Evolutionary conservation across 768 basidiomycete genomes (phyloP).

Genomic region (Lyophyllum semitale): DNA sequence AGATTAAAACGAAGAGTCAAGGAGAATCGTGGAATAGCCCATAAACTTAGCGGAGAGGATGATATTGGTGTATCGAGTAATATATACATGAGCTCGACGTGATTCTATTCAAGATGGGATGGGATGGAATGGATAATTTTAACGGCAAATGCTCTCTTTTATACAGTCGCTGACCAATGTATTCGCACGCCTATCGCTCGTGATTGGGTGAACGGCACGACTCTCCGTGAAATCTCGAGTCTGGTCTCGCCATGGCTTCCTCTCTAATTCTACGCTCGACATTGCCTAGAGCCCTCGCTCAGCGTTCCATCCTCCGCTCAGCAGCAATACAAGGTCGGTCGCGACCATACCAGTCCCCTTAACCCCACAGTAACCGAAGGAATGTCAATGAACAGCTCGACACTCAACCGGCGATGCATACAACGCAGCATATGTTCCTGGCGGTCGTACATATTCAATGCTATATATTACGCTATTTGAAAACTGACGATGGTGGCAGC

Average conservation of each 20-base stretch:
- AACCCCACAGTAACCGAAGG: constrained; percentile 3
- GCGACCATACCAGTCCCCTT: background rate
- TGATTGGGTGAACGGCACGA: no score
- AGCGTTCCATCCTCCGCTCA: constrained; percentile 41
- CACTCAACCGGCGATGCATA: constrained; percentile 35
- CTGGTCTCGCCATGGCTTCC: constrained; percentile 45
- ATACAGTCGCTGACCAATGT: constrained; percentile 10
- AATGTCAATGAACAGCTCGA: constrained; percentile 44
- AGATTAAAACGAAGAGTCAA: no score
- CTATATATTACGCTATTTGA: background rate
- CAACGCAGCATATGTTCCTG: constrained; percentile 53
- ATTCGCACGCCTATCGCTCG: constrained; percentile 15
- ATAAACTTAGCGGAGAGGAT: background rate
- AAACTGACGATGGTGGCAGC: constrained; percentile 42
- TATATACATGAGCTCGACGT: background rate
- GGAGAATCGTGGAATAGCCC: background rate
- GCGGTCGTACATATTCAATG: constrained; percentile 58
- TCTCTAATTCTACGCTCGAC: constrained; percentile 51
- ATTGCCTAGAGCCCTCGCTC: constrained; percentile 43
- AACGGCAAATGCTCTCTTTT: background rate
- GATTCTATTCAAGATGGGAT: background rate
- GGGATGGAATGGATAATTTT: background rate
- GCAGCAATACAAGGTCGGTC: constrained; percentile 42
- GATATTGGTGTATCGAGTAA: background rate
- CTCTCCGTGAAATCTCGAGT: constrained; percentile 7